Percentiles rank a stretch among this genome's conserved stretches.
These are phyloP conservation scores for Chlorociboria aeruginascens DNA, from an alignment of 495 filamentous ascomycete species.

Conservation along the genomic window DNA sequence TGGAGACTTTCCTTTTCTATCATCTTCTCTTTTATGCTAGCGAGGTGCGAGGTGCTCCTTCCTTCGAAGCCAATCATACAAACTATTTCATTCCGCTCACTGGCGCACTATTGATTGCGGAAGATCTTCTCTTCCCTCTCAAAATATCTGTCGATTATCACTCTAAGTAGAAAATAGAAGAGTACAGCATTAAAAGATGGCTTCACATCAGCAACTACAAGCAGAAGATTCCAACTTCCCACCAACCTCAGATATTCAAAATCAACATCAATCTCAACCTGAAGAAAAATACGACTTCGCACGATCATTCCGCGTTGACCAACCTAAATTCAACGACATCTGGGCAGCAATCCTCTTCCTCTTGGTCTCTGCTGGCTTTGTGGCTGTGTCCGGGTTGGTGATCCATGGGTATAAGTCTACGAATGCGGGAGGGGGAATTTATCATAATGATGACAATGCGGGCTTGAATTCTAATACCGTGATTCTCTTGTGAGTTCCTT, in stretches of 20 bases:
- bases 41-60: no score
- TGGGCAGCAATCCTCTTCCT: conserved; percentile 81
- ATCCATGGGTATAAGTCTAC: conserved; percentile 63
- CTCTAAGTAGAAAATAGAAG: no score
- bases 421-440: conserved; percentile 61
- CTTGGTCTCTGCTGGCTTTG: conserved; percentile 60
- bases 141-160: background rate
- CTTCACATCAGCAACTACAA: conserved; percentile 13
- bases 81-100: no score
- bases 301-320: conserved; percentile 65
- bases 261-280: conserved; percentile 1
- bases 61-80: no score
- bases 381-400: conserved; percentile 62
- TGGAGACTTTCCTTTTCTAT: no score
- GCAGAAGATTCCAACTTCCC: conserved; percentile 23
- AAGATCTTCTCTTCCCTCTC: background rate
- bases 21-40: no score
- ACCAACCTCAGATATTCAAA: conserved; percentile 3
- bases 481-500: conserved; percentile 51
- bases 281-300: conserved; percentile 52
- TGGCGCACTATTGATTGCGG: background rate
- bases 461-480: conserved; percentile 74
- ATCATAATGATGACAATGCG: conserved; percentile 50
- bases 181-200: background rate
- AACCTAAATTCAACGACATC: conserved; percentile 77